These are phyloP conservation scores for Colletotrichum agaves DNA, from an alignment of 2,329 filamentous ascomycete genomes.

Conservation along the genomic window DNA sequence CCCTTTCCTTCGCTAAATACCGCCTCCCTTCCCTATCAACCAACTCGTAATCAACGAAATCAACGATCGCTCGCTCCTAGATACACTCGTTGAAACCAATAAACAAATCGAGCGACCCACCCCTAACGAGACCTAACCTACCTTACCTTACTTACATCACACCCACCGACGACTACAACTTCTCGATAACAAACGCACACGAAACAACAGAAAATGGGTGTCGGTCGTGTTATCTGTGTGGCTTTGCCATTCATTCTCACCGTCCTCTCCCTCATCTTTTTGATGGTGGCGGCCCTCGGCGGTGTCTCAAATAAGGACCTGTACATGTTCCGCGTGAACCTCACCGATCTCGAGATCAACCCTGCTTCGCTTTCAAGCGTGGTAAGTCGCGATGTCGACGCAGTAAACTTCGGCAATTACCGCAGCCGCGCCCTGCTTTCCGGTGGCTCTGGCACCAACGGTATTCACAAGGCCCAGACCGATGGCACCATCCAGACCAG, in stretches of 20 bases:
- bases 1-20: slow-evolving; percentile 14
- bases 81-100: slow-evolving; percentile 27
- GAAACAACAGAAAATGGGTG: slow-evolving; percentile 60
- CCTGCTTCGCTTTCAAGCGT: slow-evolving; percentile 46
- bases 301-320: slow-evolving; percentile 67
- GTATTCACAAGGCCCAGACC: slow-evolving; percentile 44
- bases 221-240: slow-evolving; percentile 87
- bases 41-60: background rate
- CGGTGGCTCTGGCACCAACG: slow-evolving; percentile 31
- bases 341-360: slow-evolving; percentile 67
- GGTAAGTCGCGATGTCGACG: slow-evolving; percentile 38
- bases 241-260: slow-evolving; percentile 86
- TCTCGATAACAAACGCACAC: slow-evolving; percentile 37
- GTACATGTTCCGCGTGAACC: slow-evolving; percentile 70
- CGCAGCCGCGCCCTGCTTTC: slow-evolving; percentile 48
- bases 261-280: slow-evolving; percentile 78
- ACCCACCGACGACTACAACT: background rate
- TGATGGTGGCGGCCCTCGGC: slow-evolving; percentile 66
- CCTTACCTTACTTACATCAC: slow-evolving; percentile 7
- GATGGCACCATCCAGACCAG: slow-evolving; percentile 41
- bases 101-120: slow-evolving; percentile 3
- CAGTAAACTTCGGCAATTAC: slow-evolving; percentile 50
- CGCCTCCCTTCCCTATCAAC: background rate
- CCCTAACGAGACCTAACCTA: slow-evolving; percentile 16
- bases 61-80: slow-evolving; percentile 13